Evolutionary conservation across 495 filamentous ascomycete species (phyloP), one percentile per base, ranked within the genome.

Genomic region (Penicillium herquei): DNA sequence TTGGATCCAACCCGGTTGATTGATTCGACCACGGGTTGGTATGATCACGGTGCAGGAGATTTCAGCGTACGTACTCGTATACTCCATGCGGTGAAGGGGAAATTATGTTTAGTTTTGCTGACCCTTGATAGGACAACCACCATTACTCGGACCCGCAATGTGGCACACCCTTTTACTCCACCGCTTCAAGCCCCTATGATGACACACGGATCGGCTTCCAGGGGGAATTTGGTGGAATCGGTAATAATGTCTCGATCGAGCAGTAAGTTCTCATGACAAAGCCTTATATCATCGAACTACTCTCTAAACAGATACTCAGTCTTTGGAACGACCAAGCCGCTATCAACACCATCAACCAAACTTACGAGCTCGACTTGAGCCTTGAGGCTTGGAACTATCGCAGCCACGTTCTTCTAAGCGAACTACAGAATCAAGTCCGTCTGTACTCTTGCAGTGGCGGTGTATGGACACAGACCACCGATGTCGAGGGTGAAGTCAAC

Each of bases 401-500:
- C 48, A 79, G 81, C 33, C 77, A 80, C 51, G 2, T 67, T 11
- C 61, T 73, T 54, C 69, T 88, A 1, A 59, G 45, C n/a, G 83
- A 85, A 56, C 70, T 89, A 7, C 67, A 74, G 33, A 79, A 83
- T 16, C 86, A 88, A 60, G 64, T 84, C 14, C 72, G 76, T 34
- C 69, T 51, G 10, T 87, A 73, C 54, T 73, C 79, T 0, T 87
- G 85, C 72, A 84, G 79, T 46, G 83, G 75, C 1, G 83, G 76
- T 32, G 76, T 83, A 12, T 86, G 79, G 71, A 88, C 85, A 13
- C 85, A 89, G 65, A 88, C 85, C 1, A 86, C 84, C 0, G 85
- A 89, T 61, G 85, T 89, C 9, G 86, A 89, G 65, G 85, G 84
- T n/a, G 86, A 89, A 67, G 81, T 88, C 43, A 89, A 89, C 58